These are phyloP conservation scores for Fusarium solani-melongenae DNA, from an alignment of 2,329 filamentous ascomycete species.

Conservation along the genomic window DNA sequence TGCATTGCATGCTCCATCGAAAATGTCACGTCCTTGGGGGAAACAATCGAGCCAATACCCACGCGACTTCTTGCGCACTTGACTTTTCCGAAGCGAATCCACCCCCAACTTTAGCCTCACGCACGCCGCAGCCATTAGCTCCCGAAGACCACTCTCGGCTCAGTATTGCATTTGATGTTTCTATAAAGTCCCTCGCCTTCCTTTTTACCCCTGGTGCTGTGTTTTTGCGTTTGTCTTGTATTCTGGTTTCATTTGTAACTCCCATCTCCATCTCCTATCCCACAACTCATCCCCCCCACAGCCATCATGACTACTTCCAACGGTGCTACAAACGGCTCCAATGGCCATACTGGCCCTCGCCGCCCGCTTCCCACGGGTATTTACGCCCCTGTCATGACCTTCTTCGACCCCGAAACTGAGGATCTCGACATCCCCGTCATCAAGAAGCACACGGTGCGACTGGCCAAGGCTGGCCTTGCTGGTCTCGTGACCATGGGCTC, in stretches of 20 bases:
- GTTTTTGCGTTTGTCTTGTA: slow-evolving; percentile 9
- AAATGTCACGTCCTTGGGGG: slow-evolving; percentile 35
- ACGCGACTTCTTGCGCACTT: slow-evolving; percentile 38
- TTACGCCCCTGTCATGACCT: slow-evolving; percentile 91
- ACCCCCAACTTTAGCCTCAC: slow-evolving; percentile 44
- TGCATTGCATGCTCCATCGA: slow-evolving; percentile 30
- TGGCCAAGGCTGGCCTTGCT: slow-evolving; percentile 80
- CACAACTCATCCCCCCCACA: slow-evolving; percentile 2
- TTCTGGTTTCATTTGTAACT: slow-evolving; percentile 7
- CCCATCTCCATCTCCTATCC: neutral
- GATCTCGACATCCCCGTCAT: slow-evolving; percentile 84
- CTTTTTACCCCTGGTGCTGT: slow-evolving; percentile 23
- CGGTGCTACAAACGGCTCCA: slow-evolving; percentile 36
- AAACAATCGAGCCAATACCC: slow-evolving; percentile 39
- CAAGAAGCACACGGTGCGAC: slow-evolving; percentile 82
- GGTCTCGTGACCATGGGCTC: slow-evolving; percentile 90
- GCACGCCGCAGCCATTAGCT: slow-evolving; percentile 25
- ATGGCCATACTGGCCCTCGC: slow-evolving; percentile 47
- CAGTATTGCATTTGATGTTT: slow-evolving; percentile 22
- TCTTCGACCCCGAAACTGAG: slow-evolving; percentile 86
- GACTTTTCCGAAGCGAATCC: slow-evolving; percentile 41
- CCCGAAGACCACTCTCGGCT: slow-evolving; percentile 29
- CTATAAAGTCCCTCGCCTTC: slow-evolving; percentile 41
- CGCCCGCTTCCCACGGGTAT: slow-evolving; percentile 81
- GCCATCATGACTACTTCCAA: slow-evolving; percentile 43